These are phyloP conservation scores for Cercospora citrullina DNA, from an alignment of 2,329 filamentous ascomycete genomes.

Conservation along the genomic window DNA sequence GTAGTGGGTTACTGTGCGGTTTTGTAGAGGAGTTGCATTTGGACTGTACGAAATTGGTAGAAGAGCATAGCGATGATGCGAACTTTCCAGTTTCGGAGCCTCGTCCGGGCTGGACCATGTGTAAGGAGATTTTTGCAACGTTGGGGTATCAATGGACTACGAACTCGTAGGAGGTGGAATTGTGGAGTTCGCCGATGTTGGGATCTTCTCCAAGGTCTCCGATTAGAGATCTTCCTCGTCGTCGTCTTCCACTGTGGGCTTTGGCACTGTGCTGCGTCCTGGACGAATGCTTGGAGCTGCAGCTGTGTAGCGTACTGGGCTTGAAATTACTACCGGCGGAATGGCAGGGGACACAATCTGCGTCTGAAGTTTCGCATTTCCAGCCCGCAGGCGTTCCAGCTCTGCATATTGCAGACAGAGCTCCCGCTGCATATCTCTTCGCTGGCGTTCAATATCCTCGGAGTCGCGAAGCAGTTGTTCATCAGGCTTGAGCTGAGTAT, in stretches of 20 bases:
- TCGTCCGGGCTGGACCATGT: neutral
- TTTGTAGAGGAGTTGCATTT: neutral
- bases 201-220: neutral
- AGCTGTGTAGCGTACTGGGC: neutral
- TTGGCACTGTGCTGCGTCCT: neutral
- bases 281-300: neutral
- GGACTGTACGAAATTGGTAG: neutral
- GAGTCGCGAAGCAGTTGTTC: neutral
- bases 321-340: neutral
- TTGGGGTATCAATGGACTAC: conserved; percentile 8
- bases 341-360: neutral
- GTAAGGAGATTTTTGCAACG: neutral
- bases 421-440: neutral
- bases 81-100: neutral
- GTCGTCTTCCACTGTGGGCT: neutral
- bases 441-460: neutral
- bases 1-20: conserved; percentile 6
- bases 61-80: neutral
- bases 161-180: neutral
- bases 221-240: neutral
- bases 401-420: neutral
- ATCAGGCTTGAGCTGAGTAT: neutral
- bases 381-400: neutral
- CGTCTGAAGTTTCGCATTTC: neutral
- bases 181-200: neutral